These are phyloP conservation scores for Trichoderma pleuroti DNA, from an alignment of 2,329 filamentous ascomycete species.

Conservation along the genomic window DNA sequence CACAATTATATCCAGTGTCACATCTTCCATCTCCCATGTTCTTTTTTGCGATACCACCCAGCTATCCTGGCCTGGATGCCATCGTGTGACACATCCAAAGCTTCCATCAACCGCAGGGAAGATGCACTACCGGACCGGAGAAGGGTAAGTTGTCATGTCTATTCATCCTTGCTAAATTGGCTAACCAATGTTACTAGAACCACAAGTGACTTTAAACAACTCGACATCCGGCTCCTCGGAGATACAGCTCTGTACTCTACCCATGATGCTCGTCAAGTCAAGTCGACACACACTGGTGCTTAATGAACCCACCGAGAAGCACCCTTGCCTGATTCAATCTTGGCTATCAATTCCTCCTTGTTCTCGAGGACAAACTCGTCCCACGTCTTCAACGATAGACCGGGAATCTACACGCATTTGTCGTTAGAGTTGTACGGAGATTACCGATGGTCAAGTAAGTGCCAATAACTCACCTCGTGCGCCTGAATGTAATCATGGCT, in stretches of 20 bases:
- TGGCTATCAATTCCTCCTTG: background rate
- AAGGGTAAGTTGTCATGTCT: background rate
- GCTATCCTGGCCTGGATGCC: background rate
- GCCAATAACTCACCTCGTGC: background rate
- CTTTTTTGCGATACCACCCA: background rate
- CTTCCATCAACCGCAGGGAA: background rate
- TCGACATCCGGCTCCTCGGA: background rate
- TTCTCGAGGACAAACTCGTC: background rate
- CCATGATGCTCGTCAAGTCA: background rate
- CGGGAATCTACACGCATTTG: background rate
- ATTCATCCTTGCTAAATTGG: background rate
- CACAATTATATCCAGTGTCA: background rate
- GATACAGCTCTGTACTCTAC: background rate
- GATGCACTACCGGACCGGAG: background rate
- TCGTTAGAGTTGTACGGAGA: background rate
- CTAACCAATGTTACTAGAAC: background rate
- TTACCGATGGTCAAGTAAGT: background rate
- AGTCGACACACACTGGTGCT: background rate
- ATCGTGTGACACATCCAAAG: background rate
- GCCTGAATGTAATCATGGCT: background rate
- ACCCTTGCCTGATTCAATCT: background rate
- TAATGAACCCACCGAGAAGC: background rate
- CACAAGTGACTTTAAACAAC: background rate
- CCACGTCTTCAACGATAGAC: background rate
- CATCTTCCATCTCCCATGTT: background rate